Conservation (phyloP, 2,329 filamentous ascomycete genomes). For the Pyrenophora teres region DNA sequence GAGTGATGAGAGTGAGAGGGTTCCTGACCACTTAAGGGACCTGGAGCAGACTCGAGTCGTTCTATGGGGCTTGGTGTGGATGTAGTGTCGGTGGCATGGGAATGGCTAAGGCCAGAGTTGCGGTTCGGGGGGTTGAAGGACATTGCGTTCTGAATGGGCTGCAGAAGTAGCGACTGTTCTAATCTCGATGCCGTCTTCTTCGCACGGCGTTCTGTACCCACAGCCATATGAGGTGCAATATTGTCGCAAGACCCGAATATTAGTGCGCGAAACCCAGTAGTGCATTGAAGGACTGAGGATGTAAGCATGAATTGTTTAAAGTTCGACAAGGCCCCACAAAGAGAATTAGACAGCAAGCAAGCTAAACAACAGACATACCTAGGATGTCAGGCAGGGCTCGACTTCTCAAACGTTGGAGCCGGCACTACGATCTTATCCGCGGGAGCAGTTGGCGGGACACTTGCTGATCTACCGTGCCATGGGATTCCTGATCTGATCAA, state of each 20-base stretch:
- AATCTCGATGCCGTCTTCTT: constrained; percentile 42
- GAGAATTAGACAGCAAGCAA: constrained; percentile 21
- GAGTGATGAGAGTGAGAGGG: constrained; percentile 27
- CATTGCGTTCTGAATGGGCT: constrained; percentile 41
- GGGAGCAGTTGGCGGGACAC: constrained; percentile 40
- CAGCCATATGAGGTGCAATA: constrained; percentile 46
- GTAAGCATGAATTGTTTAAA: constrained; percentile 38
- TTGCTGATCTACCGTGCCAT: constrained; percentile 43
- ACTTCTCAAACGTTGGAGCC: constrained; percentile 44
- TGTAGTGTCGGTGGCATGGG: constrained; percentile 30
- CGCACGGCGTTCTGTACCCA: constrained; percentile 43
- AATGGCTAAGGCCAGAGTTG: constrained; percentile 31
- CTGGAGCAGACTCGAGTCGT: constrained; percentile 22
- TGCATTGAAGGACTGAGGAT: constrained; percentile 38
- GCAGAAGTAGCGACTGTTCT: constrained; percentile 41
- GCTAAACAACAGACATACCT: constrained; percentile 37
- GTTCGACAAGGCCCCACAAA: constrained; percentile 28
- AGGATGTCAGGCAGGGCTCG: constrained; percentile 29
- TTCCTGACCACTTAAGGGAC: constrained; percentile 26
- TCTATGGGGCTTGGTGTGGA: constrained; percentile 30
- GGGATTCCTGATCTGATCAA: constrained; percentile 36
- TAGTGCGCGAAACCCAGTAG: constrained; percentile 26
- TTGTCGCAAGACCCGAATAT: constrained; percentile 35
- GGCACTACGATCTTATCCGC: constrained; percentile 40
- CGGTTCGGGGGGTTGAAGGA: constrained; percentile 40